A percentile compares a stretch with the other conserved stretches of the same genome.
Evolutionary conservation across 2,329 filamentous ascomycete species (phyloP).

Genomic region (Fusarium neocosmosporiellum): DNA sequence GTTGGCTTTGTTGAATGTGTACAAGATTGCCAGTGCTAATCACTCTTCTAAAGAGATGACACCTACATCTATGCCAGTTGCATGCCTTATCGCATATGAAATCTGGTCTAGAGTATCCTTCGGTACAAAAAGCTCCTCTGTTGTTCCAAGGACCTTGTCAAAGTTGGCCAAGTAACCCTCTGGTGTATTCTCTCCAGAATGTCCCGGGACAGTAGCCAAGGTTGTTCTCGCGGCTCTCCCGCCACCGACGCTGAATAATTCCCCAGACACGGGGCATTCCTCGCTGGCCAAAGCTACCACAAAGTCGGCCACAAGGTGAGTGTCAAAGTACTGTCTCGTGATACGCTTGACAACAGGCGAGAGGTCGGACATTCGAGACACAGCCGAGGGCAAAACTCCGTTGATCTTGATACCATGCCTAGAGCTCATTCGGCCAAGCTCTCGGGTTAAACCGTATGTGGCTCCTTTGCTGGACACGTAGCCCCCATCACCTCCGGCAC

Average conservation of each 20-base stretch:
- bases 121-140: slow-evolving; percentile 30
- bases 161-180: slow-evolving; percentile 31
- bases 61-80: slow-evolving; percentile 13
- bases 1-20: not conserved
- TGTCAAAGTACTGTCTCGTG: slow-evolving; percentile 28
- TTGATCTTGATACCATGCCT: slow-evolving; percentile 34
- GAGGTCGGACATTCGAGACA: slow-evolving; percentile 35
- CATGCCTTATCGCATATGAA: slow-evolving; percentile 16
- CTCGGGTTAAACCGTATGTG: slow-evolving; percentile 9
- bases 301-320: slow-evolving; percentile 17
- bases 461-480: slow-evolving; percentile 28
- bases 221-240: slow-evolving; percentile 29
- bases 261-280: slow-evolving; percentile 32
- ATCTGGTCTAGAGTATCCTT: slow-evolving; percentile 31
- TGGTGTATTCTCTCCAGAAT: slow-evolving; percentile 11
- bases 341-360: slow-evolving; percentile 28
- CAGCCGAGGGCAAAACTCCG: slow-evolving; percentile 26
- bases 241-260: slow-evolving; percentile 20
- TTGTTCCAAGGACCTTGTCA: slow-evolving; percentile 23
- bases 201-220: slow-evolving; percentile 32
- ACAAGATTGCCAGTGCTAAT: not conserved
- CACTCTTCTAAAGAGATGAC: not conserved
- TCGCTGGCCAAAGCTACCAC: slow-evolving; percentile 27
- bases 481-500: slow-evolving; percentile 28
- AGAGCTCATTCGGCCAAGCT: slow-evolving; percentile 21